Evolutionary conservation across 23 red algal genomes (phyloP).

Genomic region (Gracilaria gracilis): DNA sequence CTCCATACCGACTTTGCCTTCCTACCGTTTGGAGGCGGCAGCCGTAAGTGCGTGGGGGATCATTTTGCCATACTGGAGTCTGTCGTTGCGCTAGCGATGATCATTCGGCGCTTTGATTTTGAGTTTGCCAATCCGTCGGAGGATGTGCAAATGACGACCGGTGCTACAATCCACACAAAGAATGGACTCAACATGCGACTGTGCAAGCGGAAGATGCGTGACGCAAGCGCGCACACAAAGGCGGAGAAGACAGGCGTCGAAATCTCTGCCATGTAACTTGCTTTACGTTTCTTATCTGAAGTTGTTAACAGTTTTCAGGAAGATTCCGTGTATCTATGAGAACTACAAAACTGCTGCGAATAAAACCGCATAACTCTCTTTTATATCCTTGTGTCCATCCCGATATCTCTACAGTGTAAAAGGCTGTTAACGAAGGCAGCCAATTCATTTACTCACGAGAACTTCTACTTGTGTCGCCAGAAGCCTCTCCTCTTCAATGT

Average conservation of each 20-base stretch:
- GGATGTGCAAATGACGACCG: slow-evolving; percentile 65
- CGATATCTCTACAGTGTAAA: not conserved
- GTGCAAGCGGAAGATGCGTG: slow-evolving; percentile 4
- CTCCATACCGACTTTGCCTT: slow-evolving; percentile 82
- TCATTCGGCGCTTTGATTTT: slow-evolving; percentile 77
- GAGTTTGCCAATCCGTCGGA: slow-evolving; percentile 40
- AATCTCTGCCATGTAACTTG: slow-evolving; percentile 17
- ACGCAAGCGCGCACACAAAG: not conserved
- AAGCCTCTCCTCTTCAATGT: slow-evolving; percentile 71
- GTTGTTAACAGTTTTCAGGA: not conserved
- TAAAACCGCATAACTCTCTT: not conserved
- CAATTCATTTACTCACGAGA: not conserved
- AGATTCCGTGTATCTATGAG: not conserved
- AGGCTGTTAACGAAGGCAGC: not conserved
- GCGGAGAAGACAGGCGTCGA: slow-evolving; percentile 3
- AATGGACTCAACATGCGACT: slow-evolving; percentile 70
- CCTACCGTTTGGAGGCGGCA: slow-evolving; percentile 80
- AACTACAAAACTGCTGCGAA: not conserved
- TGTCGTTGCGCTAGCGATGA: slow-evolving; percentile 62
- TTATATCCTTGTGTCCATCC: not conserved
- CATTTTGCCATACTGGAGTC: slow-evolving; percentile 88
- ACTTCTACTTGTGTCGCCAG: slow-evolving; percentile 35
- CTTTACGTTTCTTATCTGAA: not conserved
- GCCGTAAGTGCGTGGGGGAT: slow-evolving; percentile 86
- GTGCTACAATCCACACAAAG: slow-evolving; percentile 88